Percentiles rank a stretch among this genome's conserved stretches.
These are phyloP conservation scores for Boehmeria nivea DNA, from an alignment of 306 rosid species.

Conservation along the genomic window DNA sequence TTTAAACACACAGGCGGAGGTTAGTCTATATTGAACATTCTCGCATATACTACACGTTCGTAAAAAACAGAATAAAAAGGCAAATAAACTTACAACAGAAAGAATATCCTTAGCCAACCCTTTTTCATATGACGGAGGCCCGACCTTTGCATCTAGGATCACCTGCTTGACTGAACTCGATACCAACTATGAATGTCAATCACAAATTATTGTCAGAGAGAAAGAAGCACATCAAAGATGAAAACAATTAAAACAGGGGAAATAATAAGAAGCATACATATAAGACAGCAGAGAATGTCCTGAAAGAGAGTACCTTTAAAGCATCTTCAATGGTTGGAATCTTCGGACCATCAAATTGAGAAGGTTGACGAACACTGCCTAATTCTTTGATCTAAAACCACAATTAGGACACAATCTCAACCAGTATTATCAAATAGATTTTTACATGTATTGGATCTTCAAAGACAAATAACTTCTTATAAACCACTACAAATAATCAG, in stretches of 20 bases:
- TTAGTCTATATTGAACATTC: background rate
- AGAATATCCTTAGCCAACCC: slow-evolving; percentile 76
- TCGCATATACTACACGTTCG: background rate
- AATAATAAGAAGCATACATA: background rate
- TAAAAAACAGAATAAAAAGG: slow-evolving; percentile 6
- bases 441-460: too few species aligned
- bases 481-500: too few species aligned
- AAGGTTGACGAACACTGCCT: slow-evolving; percentile 31
- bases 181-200: slow-evolving; percentile 38
- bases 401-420: slow-evolving; percentile 6
- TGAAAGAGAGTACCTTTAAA: slow-evolving; percentile 40
- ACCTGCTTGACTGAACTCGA: slow-evolving; percentile 65
- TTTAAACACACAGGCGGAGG: background rate
- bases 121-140: slow-evolving; percentile 79
- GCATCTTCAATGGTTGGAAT: slow-evolving; percentile 75
- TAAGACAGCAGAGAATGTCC: background rate
- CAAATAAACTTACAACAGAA: slow-evolving; percentile 55
- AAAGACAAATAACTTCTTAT: too few species aligned
- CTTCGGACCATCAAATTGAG: slow-evolving; percentile 39
- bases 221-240: background rate
- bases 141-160: slow-evolving; percentile 76
- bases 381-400: slow-evolving; percentile 64
- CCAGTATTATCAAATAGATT: background rate
- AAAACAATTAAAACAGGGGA: slow-evolving; percentile 6
- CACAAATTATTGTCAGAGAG: slow-evolving; percentile 17